Evolutionary conservation across 192 early-diverging fungal genomes (phyloP).

Genomic region (Ambispora gerdemannii): DNA sequence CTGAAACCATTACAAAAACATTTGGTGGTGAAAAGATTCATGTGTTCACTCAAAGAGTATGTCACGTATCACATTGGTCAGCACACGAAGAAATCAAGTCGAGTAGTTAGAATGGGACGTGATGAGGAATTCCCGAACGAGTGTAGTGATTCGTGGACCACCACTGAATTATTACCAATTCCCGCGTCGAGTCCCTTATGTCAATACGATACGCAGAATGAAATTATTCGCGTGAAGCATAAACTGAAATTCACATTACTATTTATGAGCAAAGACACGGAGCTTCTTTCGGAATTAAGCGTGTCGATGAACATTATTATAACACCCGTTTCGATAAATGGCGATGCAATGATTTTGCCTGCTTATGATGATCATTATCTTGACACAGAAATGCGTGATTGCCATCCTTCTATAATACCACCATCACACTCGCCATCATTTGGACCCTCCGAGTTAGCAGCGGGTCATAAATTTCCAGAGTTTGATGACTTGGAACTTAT

Average conservation of each 20-base stretch:
- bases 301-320: conserved; percentile 38
- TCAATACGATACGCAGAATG: conserved; percentile 37
- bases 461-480: no score
- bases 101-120: conserved; percentile 4
- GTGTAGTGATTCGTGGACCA: conserved; percentile 18
- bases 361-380: background rate
- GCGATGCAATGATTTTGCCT: conserved; percentile 4
- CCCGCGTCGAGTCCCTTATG: conserved; percentile 16
- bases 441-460: no score
- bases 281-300: conserved; percentile 35
- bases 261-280: conserved; percentile 27
- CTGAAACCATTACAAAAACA: conserved; percentile 44
- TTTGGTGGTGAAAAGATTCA: conserved; percentile 41
- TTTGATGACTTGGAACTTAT: no score
- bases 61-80: conserved; percentile 39
- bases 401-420: no score
- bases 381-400: no score
- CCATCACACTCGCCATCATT: no score
- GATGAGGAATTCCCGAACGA: background rate
- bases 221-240: conserved; percentile 32
- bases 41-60: conserved; percentile 57
- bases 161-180: conserved; percentile 13
- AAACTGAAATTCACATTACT: conserved; percentile 35
- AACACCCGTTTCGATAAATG: conserved; percentile 19
- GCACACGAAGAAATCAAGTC: conserved; percentile 11